A percentile compares a stretch with the other conserved stretches of the same genome.
Conservation (phyloP, 495 filamentous ascomycete genomes). For the Penicillium goetzii region DNA sequence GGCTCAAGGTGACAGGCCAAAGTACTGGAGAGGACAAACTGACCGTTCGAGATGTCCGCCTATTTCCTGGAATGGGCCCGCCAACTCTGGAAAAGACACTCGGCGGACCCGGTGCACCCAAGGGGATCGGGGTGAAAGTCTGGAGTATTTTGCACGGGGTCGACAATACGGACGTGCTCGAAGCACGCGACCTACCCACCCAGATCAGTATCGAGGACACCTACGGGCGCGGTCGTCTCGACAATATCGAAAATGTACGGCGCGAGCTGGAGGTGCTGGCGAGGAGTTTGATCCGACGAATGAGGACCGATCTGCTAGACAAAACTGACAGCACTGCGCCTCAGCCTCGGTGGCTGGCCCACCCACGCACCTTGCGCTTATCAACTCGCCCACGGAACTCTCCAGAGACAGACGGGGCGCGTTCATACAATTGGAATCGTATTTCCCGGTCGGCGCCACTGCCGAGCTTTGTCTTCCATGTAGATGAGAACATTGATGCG, state of each 20-base stretch:
- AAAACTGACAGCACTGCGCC: slow-evolving; percentile 41
- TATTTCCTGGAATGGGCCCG: slow-evolving; percentile 61
- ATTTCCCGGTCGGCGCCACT: slow-evolving; percentile 70
- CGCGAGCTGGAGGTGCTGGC: slow-evolving; percentile 66
- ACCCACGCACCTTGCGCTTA: slow-evolving; percentile 73
- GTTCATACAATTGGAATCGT: slow-evolving; percentile 56
- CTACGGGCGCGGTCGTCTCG: slow-evolving; percentile 68
- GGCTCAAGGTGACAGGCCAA: slow-evolving; percentile 59
- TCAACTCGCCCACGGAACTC: slow-evolving; percentile 71
- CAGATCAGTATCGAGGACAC: slow-evolving; percentile 97
- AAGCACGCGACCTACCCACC: slow-evolving; percentile 71
- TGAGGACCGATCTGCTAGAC: slow-evolving; percentile 75
- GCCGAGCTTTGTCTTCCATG: slow-evolving; percentile 68
- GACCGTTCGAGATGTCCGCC: slow-evolving; percentile 67
- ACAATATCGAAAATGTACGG: slow-evolving; percentile 61
- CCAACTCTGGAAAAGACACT: slow-evolving; percentile 65
- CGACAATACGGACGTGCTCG: slow-evolving; percentile 65
- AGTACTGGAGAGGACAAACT: slow-evolving; percentile 56
- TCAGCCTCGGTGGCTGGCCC: slow-evolving; percentile 62
- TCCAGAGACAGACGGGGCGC: slow-evolving; percentile 54
- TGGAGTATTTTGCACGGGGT: slow-evolving; percentile 79
- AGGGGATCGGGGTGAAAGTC: slow-evolving; percentile 69
- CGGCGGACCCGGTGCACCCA: slow-evolving; percentile 66
- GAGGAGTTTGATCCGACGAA: slow-evolving; percentile 72
- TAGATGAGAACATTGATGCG: slow-evolving; percentile 58